Base-by-base conservation (phyloP, 306 rosid species). In the Vigna reflexopilosa region DNA sequence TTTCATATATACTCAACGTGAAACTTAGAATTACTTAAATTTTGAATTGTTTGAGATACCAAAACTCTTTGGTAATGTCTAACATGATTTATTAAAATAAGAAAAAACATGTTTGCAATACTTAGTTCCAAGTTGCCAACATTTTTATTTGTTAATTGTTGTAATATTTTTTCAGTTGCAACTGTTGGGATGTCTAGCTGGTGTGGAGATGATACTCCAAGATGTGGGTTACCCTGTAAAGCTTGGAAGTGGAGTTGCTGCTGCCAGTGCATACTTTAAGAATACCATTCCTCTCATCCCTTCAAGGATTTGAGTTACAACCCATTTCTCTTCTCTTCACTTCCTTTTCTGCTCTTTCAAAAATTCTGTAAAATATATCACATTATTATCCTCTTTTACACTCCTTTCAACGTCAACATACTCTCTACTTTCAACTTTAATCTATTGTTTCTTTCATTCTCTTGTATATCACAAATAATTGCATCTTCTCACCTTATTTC, bases 181-280 rank as follows among this genome's bases (percentile, higher is more conserved):
- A 96, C 84, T 96, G 74, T 75, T 96, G 93, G 99, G 97, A 4
- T 88, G 94, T 89, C 96, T 96, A 84, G 96, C 97, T 90, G 99
- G 99, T 77, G 99, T 96, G 84, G 99, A 96, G 90, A 93, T 96
- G 98, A 83, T 96, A 42, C 98, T 96, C 10, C 91, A 82, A 83
- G 99, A 96, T 68, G 98, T 93, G 66, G 98, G 99, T 0, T 96
- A 93, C 83, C 98, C 99, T 32, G 91, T 96, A 11, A 91, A 88
- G 94, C 91, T 91, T 13, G 99, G 99, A 70, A 96, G 97, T 64
- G 99, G 99, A 74, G 94, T 96, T 77, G 98, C 83, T 76, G 99
- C 99, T 78, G 99, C 99, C 68, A 63, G 88, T 85, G 91, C 96
- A 30, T 93, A 84, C 81, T 87, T 96, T 61, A 93, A 86, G 84